Evolutionary conservation across 2,329 filamentous ascomycete genomes (phyloP).

Genomic region (Alternaria sp.): DNA sequence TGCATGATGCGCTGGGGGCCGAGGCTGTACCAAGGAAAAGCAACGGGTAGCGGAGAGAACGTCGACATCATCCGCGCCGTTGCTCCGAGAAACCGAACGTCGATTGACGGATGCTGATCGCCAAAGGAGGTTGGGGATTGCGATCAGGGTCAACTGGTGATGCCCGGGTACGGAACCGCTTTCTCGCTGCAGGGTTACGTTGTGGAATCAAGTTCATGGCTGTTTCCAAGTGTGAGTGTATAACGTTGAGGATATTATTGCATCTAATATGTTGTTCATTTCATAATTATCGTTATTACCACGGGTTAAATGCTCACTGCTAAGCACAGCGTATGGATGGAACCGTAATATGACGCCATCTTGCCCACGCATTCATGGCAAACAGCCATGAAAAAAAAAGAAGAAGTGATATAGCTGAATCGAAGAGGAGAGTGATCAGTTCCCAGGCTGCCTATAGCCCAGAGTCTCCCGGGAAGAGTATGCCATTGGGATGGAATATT

Average conservation of each 20-base stretch:
- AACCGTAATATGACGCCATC: neutral
- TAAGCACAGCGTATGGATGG: neutral
- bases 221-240: neutral
- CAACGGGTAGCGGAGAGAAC: neutral
- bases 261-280: neutral
- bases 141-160: neutral
- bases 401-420: neutral
- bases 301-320: neutral
- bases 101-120: neutral
- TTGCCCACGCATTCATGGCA: neutral
- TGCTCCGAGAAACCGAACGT: neutral
- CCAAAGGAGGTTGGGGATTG: neutral
- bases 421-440: neutral
- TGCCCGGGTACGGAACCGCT: neutral
- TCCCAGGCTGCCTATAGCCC: constrained; percentile 5
- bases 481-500: constrained; percentile 16
- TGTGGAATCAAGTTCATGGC: neutral
- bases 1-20: neutral
- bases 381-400: neutral
- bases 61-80: neutral
- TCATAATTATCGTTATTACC: neutral
- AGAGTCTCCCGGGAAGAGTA: constrained; percentile 27
- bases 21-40: constrained; percentile 2
- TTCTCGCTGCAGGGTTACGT: neutral
- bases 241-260: neutral